These are phyloP conservation scores for Dillenia suffruticosa DNA, from an alignment of 164 flowering plant genomes.

Conservation along the genomic window DNA sequence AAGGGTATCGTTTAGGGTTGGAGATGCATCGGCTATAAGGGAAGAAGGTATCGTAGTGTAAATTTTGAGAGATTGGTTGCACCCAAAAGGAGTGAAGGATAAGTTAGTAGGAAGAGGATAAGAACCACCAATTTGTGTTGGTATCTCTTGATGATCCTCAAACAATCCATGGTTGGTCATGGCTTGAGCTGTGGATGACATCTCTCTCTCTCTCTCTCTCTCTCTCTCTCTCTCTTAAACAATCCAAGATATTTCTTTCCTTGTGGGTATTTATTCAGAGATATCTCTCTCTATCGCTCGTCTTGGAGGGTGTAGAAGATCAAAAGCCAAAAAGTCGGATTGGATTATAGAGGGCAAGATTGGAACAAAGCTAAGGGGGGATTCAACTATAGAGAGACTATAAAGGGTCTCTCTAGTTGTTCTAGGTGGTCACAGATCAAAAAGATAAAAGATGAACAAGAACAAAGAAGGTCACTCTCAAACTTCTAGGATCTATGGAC, in stretches of 20 bases:
- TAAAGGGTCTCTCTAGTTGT: neutral
- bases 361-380: too few relatives aligned
- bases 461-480: slow-evolving; percentile 5
- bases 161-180: slow-evolving; percentile 43
- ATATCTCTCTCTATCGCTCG: slow-evolving; percentile 4
- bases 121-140: slow-evolving; percentile 40
- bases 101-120: slow-evolving; percentile 29
- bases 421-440: neutral
- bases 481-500: slow-evolving; percentile 4
- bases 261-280: too few relatives aligned
- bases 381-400: slow-evolving; percentile 4
- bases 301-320: neutral
- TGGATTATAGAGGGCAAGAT: too few relatives aligned
- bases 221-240: slow-evolving; percentile 10
- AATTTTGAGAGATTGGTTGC: slow-evolving; percentile 26
- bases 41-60: slow-evolving; percentile 14
- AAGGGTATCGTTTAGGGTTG: slow-evolving; percentile 23
- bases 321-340: neutral
- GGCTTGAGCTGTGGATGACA: slow-evolving; percentile 24
- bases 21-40: slow-evolving; percentile 12
- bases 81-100: slow-evolving; percentile 18
- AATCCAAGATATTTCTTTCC: too few relatives aligned
- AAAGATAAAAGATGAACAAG: neutral
- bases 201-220: slow-evolving; percentile 27
- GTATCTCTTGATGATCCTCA: slow-evolving; percentile 31